Percentiles rank a stretch among this genome's conserved stretches.
These are phyloP conservation scores for Stagonosporopsis chrysanthemi DNA, from an alignment of 2,329 filamentous ascomycete species.

Conservation along the genomic window DNA sequence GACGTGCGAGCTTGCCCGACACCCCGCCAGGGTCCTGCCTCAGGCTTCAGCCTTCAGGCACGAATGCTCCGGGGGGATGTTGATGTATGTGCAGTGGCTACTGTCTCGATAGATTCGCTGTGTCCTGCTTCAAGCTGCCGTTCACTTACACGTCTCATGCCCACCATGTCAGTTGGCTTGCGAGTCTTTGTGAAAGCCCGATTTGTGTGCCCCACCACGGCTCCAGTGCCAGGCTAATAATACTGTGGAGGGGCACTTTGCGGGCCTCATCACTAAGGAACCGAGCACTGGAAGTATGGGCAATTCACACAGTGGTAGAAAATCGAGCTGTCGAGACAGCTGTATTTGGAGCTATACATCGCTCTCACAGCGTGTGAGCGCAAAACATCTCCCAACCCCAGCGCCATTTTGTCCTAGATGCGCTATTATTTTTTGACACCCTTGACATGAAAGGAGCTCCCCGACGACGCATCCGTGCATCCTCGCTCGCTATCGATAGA, in stretches of 20 bases:
- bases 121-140: not conserved
- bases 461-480: not conserved
- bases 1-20: constrained; percentile 33
- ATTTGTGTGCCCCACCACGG: constrained; percentile 3
- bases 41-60: constrained; percentile 16
- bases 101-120: not conserved
- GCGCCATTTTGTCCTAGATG: constrained; percentile 6
- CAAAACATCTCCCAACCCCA: constrained; percentile 10
- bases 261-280: not conserved
- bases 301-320: not conserved
- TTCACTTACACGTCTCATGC: not conserved
- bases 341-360: constrained; percentile 7
- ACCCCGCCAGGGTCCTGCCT: constrained; percentile 25
- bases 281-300: not conserved
- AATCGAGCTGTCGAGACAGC: constrained; percentile 6
- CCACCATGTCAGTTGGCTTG: not conserved
- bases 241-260: constrained; percentile 4
- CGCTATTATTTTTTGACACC: constrained; percentile 4
- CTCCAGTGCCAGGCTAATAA: not conserved
- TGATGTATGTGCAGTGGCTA: not conserved
- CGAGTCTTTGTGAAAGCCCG: not conserved
- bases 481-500: not conserved
- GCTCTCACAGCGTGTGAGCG: constrained; percentile 11
- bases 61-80: not conserved
- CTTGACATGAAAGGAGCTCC: not conserved